These are phyloP conservation scores for Spizellomyces punctatus DNA, from an alignment of 192 early-diverging fungal genomes.

Conservation along the genomic window DNA sequence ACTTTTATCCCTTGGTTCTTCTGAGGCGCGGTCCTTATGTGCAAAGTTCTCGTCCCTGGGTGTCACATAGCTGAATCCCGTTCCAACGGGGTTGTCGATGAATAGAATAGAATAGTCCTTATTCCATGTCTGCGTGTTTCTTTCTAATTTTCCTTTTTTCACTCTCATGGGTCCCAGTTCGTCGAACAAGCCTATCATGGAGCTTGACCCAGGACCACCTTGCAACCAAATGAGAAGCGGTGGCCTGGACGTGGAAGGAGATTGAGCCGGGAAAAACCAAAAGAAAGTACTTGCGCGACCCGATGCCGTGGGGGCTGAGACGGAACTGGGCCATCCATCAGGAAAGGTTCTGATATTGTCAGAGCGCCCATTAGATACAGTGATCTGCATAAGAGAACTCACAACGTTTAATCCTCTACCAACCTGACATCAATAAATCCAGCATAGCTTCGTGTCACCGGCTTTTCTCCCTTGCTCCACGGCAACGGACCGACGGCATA, in stretches of 20 bases:
- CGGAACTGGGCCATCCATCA: background rate
- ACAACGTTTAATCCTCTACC: background rate
- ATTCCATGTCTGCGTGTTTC: slow-evolving; percentile 64
- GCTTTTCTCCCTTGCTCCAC: background rate
- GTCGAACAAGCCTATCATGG: slow-evolving; percentile 76
- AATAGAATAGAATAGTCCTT: slow-evolving; percentile 73
- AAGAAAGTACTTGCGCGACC: slow-evolving; percentile 46
- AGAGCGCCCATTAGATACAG: no score
- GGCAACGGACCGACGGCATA: slow-evolving; percentile 13
- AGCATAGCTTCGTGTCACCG: background rate
- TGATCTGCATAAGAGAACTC: no score
- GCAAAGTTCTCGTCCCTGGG: slow-evolving; percentile 1
- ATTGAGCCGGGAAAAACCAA: slow-evolving; percentile 80
- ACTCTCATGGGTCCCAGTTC: slow-evolving; percentile 76
- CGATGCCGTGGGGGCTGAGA: background rate
- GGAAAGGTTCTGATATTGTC: background rate
- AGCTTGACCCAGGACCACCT: slow-evolving; percentile 80
- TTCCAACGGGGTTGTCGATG: slow-evolving; percentile 84
- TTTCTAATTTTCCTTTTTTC: slow-evolving; percentile 51
- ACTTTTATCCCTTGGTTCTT: background rate
- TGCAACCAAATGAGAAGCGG: slow-evolving; percentile 80
- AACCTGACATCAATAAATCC: slow-evolving; percentile 16
- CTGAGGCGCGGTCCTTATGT: background rate
- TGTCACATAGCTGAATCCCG: slow-evolving; percentile 53
- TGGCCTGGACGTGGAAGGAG: slow-evolving; percentile 57